These are phyloP conservation scores for Phialocephala subalpina DNA, from an alignment of 2,329 filamentous ascomycete genomes.

Conservation along the genomic window DNA sequence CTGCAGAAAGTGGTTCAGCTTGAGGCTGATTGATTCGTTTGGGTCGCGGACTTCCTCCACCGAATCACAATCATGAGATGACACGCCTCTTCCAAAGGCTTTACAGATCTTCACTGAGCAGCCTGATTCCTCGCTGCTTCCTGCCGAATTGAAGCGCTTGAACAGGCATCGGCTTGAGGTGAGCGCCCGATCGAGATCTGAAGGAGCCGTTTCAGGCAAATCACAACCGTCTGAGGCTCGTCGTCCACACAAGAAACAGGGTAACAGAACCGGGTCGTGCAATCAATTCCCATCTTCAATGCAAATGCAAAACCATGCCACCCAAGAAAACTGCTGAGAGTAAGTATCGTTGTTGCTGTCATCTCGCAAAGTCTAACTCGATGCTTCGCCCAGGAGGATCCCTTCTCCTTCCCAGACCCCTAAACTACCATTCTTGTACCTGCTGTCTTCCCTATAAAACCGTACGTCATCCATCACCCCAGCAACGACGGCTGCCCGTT, in stretches of 20 bases:
- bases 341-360: background rate
- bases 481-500: background rate
- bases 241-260: background rate
- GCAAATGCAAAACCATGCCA: background rate
- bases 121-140: background rate
- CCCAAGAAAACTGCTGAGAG: background rate
- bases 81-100: background rate
- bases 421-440: background rate
- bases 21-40: background rate
- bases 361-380: background rate
- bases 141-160: background rate
- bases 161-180: background rate
- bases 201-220: constrained; percentile 6
- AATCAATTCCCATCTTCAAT: background rate
- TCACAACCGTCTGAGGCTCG: background rate
- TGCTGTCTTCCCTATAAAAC: background rate
- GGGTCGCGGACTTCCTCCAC: constrained; percentile 1
- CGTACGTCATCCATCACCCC: constrained; percentile 8
- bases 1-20: constrained; percentile 1
- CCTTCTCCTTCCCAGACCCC: background rate
- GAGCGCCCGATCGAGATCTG: background rate
- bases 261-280: background rate
- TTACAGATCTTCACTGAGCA: background rate
- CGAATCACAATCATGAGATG: constrained; percentile 9
- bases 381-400: background rate